These are phyloP conservation scores for Acarospora socialis DNA, from an alignment of 2,329 filamentous ascomycete genomes.

Conservation along the genomic window DNA sequence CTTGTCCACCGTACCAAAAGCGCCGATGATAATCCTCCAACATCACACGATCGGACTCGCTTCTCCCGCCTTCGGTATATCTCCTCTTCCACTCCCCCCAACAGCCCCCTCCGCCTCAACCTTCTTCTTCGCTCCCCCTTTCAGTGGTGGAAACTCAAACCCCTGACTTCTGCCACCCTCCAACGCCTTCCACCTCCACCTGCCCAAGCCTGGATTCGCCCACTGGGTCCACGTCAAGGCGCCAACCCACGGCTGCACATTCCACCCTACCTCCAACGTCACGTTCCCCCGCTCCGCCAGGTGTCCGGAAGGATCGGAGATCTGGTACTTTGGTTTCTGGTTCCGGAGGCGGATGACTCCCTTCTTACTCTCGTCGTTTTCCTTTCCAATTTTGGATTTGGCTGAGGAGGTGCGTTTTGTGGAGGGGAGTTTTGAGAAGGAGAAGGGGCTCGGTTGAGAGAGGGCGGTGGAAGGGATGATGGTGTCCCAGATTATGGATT, in stretches of 20 bases:
- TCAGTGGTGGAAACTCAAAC: conserved; percentile 44
- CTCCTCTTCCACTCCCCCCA: too few species aligned
- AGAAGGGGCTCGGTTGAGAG: conserved; percentile 23
- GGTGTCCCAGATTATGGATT: conserved; percentile 63
- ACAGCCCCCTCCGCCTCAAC: conserved; percentile 4
- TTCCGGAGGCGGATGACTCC: conserved; percentile 66
- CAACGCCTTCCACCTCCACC: conserved; percentile 35
- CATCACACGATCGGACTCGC: conserved; percentile 11
- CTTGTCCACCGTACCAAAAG: too few species aligned
- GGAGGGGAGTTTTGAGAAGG: conserved; percentile 11
- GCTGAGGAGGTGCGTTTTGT: conserved; percentile 4
- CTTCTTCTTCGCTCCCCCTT: conserved; percentile 26
- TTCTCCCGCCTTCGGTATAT: conserved; percentile 12
- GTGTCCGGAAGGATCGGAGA: conserved; percentile 73
- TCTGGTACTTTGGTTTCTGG: conserved; percentile 91
- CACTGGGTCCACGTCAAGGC: conserved; percentile 64
- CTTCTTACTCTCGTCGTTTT: conserved; percentile 16
- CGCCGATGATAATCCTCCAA: too few species aligned
- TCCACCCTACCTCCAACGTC: conserved; percentile 74
- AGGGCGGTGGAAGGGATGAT: conserved; percentile 59
- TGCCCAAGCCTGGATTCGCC: conserved; percentile 28
- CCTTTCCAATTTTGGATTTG: conserved; percentile 13
- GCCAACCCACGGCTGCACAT: conserved; percentile 95
- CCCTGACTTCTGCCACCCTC: conserved; percentile 35
- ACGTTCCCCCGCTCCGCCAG: conserved; percentile 62